Evolutionary conservation across 2,329 filamentous ascomycete genomes (phyloP).

Genomic region (Pyricularia grisea): DNA sequence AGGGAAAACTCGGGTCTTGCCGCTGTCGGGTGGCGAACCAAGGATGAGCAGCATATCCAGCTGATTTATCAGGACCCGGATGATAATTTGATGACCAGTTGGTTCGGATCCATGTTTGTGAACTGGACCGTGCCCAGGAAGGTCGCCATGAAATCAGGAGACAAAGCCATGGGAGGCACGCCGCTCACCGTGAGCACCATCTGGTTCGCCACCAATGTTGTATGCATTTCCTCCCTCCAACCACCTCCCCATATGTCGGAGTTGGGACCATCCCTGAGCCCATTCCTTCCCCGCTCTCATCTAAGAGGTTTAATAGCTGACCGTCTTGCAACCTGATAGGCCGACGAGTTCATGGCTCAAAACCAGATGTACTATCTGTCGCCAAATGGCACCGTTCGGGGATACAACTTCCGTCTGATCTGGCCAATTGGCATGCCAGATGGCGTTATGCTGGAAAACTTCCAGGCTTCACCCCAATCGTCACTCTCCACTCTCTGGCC

Average conservation of each 20-base stretch:
- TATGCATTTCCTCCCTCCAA: not conserved
- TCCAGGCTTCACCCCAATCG: slow-evolving; percentile 4
- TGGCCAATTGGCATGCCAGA: not conserved
- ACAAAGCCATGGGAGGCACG: not conserved
- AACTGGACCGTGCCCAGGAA: not conserved
- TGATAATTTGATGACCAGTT: not conserved
- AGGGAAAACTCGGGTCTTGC: slow-evolving; percentile 7
- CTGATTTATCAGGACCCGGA: slow-evolving; percentile 8
- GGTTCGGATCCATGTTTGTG: slow-evolving; percentile 6
- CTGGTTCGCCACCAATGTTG: not conserved
- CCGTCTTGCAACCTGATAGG: not conserved
- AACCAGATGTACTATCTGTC: slow-evolving; percentile 6
- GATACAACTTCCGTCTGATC: not conserved
- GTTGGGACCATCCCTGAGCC: not conserved
- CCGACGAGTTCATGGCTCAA: slow-evolving; percentile 1
- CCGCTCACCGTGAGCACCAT: not conserved
- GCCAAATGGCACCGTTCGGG: slow-evolving; percentile 5
- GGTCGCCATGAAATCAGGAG: not conserved
- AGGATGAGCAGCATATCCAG: slow-evolving; percentile 5
- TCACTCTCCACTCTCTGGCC: slow-evolving; percentile 8
- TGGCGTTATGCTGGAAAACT: not conserved
- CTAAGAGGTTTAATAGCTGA: not conserved
- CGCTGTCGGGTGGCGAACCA: slow-evolving; percentile 7
- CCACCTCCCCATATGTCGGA: not conserved
- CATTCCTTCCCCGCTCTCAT: not conserved